Percentiles rank a stretch among this genome's conserved stretches.
Evolutionary conservation across 129 eudicot species (phyloP).

Genomic region (Dittrichia graveolens): DNA sequence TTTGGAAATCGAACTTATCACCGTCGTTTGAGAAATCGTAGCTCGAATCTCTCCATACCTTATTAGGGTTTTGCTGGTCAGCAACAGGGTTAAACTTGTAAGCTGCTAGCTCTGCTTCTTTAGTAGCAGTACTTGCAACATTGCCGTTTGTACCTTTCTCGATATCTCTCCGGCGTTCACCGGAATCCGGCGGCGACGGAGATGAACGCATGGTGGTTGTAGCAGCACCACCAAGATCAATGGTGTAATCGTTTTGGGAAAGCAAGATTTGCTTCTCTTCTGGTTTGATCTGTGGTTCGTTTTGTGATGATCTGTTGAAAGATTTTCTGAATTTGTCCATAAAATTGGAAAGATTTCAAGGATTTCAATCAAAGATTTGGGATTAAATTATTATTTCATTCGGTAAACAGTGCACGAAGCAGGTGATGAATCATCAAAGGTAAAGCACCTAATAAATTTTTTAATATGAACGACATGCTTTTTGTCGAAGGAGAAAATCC

Average conservation of each 20-base stretch:
- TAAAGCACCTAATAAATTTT: not conserved
- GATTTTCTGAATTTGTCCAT: slow-evolving; percentile 34
- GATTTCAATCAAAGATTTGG: not conserved
- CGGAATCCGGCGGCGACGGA: slow-evolving; percentile 28
- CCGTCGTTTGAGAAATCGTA: slow-evolving; percentile 35
- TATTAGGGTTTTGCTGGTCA: slow-evolving; percentile 27
- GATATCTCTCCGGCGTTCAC: slow-evolving; percentile 17
- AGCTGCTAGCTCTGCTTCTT: slow-evolving; percentile 24
- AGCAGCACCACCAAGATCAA: slow-evolving; percentile 8
- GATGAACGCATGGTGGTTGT: slow-evolving; percentile 14
- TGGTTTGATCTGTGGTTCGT: slow-evolving; percentile 9
- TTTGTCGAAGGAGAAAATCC: slow-evolving; percentile 16
- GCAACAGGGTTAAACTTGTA: slow-evolving; percentile 5
- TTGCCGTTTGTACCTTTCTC: slow-evolving; percentile 29
- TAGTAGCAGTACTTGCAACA: slow-evolving; percentile 17
- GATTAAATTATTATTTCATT: slow-evolving; percentile 14
- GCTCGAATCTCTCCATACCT: slow-evolving; percentile 39
- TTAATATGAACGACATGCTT: not conserved
- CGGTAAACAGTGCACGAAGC: slow-evolving; percentile 17
- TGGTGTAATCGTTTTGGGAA: slow-evolving; percentile 13
- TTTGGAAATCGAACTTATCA: slow-evolving; percentile 30
- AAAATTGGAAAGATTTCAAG: slow-evolving; percentile 9
- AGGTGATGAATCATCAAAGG: slow-evolving; percentile 32
- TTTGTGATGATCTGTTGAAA: slow-evolving; percentile 22
- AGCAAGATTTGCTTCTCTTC: slow-evolving; percentile 33